Conservation (phyloP, 2,329 filamentous ascomycete genomes). For the Trichoderma breve region DNA sequence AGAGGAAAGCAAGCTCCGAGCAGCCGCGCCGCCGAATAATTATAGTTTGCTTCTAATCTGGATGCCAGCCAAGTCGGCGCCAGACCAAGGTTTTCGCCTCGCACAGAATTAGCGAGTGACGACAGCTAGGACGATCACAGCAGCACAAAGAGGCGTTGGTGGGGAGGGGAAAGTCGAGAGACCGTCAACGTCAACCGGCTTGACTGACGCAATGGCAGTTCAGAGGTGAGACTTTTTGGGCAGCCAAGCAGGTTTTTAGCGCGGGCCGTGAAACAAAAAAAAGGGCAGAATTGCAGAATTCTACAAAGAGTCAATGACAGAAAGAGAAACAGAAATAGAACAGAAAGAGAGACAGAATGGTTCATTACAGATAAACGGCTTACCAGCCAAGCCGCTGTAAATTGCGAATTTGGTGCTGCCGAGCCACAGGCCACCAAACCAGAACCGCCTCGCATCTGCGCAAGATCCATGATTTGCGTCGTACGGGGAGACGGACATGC, state of each 20-base stretch:
- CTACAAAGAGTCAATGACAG: background rate
- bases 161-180: conserved; percentile 7
- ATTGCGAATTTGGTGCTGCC: conserved; percentile 4
- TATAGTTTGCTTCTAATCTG: conserved; percentile 14
- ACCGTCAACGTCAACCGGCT: conserved; percentile 3
- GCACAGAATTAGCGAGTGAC: conserved; percentile 10
- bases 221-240: background rate
- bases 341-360: background rate
- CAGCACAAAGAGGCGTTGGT: conserved; percentile 12
- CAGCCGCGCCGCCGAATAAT: background rate
- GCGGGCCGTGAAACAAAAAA: background rate
- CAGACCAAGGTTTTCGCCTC: conserved; percentile 17
- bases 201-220: conserved; percentile 11
- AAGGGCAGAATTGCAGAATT: background rate
- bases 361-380: too few species aligned
- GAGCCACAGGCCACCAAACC: conserved; percentile 10
- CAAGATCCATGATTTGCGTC: background rate
- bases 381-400: background rate
- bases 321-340: background rate
- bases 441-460: background rate
- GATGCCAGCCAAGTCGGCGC: conserved; percentile 1
- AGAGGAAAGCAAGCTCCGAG: background rate
- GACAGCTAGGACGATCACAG: conserved; percentile 9
- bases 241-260: background rate
- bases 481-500: background rate